Evolutionary conservation across 1,284 basidiomycete genomes (phyloP).

Genomic region (Malassezia vespertilionis): DNA sequence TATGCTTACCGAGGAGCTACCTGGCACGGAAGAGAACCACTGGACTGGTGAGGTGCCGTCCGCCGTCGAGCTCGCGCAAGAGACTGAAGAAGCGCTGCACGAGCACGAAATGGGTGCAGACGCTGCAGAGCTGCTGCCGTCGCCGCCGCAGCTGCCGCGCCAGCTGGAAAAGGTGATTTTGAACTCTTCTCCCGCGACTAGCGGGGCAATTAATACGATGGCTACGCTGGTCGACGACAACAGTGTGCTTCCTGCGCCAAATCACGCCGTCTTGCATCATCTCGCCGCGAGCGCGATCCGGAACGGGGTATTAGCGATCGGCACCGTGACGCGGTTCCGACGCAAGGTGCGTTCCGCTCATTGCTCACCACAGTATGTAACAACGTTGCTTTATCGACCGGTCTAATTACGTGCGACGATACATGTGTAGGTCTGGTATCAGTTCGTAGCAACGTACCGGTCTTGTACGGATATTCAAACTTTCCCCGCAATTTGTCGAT

Average conservation of each 20-base stretch:
- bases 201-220: slow-evolving; percentile 22
- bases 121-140: slow-evolving; percentile 20
- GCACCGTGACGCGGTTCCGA: slow-evolving; percentile 80
- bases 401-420: slow-evolving; percentile 12
- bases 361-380: slow-evolving; percentile 5
- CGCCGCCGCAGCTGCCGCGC: slow-evolving; percentile 64
- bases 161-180: slow-evolving; percentile 89
- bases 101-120: slow-evolving; percentile 14
- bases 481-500: slow-evolving; percentile 33
- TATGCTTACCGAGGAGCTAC: slow-evolving; percentile 26
- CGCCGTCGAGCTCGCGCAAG: slow-evolving; percentile 41
- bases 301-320: slow-evolving; percentile 85
- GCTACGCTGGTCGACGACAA: slow-evolving; percentile 65
- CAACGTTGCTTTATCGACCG: slow-evolving; percentile 13
- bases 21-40: slow-evolving; percentile 19
- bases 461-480: slow-evolving; percentile 26
- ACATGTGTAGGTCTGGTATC: slow-evolving; percentile 5
- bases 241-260: slow-evolving; percentile 73
- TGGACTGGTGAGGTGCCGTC: slow-evolving; percentile 49
- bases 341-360: slow-evolving; percentile 58
- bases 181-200: slow-evolving; percentile 53
- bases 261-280: slow-evolving; percentile 89
- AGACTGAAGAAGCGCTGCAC: slow-evolving; percentile 33
- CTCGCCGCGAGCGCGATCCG: slow-evolving; percentile 89
- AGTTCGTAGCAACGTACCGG: slow-evolving; percentile 10